These are phyloP conservation scores for Hypoxylon subgilvum DNA, from an alignment of 495 filamentous ascomycete species.

Conservation along the genomic window DNA sequence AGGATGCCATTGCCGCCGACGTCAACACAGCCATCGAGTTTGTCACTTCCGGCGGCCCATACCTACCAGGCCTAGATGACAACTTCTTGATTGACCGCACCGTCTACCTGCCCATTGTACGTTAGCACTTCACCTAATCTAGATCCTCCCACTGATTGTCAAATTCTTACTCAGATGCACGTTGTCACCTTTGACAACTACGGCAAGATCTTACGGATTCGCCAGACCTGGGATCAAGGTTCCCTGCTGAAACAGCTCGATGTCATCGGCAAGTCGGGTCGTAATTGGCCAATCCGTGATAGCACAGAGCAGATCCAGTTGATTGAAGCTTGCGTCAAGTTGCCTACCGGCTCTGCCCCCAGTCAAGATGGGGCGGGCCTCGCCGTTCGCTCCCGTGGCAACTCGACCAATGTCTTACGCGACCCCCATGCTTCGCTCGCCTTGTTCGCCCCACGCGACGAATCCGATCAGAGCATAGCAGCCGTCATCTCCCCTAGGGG, in stretches of 20 bases:
- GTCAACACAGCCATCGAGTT: slow-evolving; percentile 87
- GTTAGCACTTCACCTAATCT: slow-evolving; percentile 37
- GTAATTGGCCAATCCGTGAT: slow-evolving; percentile 93
- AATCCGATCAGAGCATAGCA: slow-evolving; percentile 52
- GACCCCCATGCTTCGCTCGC: slow-evolving; percentile 80
- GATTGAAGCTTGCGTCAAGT: slow-evolving; percentile 62
- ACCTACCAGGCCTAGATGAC: slow-evolving; percentile 88
- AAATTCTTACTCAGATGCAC: slow-evolving; percentile 71
- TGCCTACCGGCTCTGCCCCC: slow-evolving; percentile 33
- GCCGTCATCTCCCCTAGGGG: slow-evolving; percentile 59
- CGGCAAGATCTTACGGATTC: slow-evolving; percentile 80
- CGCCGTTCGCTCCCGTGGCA: slow-evolving; percentile 48
- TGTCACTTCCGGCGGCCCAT: slow-evolving; percentile 77
- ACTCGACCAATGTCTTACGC: slow-evolving; percentile 58
- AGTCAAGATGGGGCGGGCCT: slow-evolving; percentile 29
- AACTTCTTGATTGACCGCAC: slow-evolving; percentile 88
- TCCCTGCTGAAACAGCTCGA: slow-evolving; percentile 91
- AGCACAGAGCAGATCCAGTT: slow-evolving; percentile 81
- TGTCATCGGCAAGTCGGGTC: slow-evolving; percentile 85
- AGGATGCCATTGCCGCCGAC: slow-evolving; percentile 73
- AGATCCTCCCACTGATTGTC: slow-evolving; percentile 37
- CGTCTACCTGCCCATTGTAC: slow-evolving; percentile 82
- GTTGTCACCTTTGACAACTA: slow-evolving; percentile 81
- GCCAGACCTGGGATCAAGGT: slow-evolving; percentile 93
- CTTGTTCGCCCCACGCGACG: slow-evolving; percentile 70